These are phyloP conservation scores for Gossypium stocksii DNA, from an alignment of 345 rosid genomes.

Conservation along the genomic window DNA sequence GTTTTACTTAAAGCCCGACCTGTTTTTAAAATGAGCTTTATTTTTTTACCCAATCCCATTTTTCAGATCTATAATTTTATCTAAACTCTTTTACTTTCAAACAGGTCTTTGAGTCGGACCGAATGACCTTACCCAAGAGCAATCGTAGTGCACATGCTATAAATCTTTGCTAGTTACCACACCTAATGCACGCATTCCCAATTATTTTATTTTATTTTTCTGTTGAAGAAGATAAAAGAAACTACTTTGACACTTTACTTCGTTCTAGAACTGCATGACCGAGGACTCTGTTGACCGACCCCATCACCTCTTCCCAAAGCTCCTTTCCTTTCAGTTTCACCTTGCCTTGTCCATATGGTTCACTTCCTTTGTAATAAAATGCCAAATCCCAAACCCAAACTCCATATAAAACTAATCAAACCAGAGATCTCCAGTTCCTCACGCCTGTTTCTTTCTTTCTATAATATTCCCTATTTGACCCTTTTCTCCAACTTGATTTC, in stretches of 20 bases:
- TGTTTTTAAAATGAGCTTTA: rapidly evolving
- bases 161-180: not conserved
- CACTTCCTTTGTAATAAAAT: not conserved
- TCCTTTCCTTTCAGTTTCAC: not conserved
- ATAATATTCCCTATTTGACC: too few relatives aligned
- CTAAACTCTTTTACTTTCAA: rapidly evolving
- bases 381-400: not conserved
- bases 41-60: rapidly evolving
- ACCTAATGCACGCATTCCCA: not conserved
- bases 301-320: not conserved
- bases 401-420: not conserved
- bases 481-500: too few relatives aligned
- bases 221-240: not conserved
- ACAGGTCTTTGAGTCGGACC: rapidly evolving
- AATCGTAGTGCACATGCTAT: too few relatives aligned
- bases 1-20: rapidly evolving
- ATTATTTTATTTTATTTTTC: not conserved
- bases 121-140: rapidly evolving
- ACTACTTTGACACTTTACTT: not conserved
- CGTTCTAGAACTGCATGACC: not conserved
- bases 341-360: not conserved
- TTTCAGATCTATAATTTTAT: rapidly evolving
- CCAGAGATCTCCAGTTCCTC: slow-evolving; percentile 2
- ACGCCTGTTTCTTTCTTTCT: not conserved
- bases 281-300: not conserved